Base-by-base conservation (phyloP, 805 yeast genomes). In the Wickerhamomyces hampshirensis region DNA sequence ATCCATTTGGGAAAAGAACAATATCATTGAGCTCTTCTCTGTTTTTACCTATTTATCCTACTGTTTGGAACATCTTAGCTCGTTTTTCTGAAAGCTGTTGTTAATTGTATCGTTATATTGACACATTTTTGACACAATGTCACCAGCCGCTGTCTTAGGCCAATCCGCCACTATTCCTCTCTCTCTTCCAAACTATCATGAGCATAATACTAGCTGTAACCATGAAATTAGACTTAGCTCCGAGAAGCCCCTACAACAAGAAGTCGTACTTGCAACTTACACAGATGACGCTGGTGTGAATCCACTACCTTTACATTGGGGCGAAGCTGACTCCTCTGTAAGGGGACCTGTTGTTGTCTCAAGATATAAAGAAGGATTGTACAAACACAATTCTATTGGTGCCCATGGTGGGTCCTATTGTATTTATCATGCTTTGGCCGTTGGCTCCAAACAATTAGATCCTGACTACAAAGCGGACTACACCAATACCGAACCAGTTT, bases 391-490 rank as follows among this genome's bases (percentile, higher is more conserved):
- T 49, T 69, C 82, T 28, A 73, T 77, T 43, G 84, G 84, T 35
- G 79, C 82, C 10, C 80, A 75, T 48, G 62, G 80, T 10, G 84
- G 84, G 23, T 73, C 82, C 10, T 78, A 78, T 49, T 69, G 77
- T 18, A 65, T 78, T 31, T 78, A 78, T 59, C 83, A 77, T 47
- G 84, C 84, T 5, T 58, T 78, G 38, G 81, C 83, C 5, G 71
- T 77, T 32, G 84, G 73, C n/a, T 64, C 79, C 12, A 69, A 71
- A 40, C 81, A 77, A 53, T 58, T 78, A 46, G 67, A 75, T 35
- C 59, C 68, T 18, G 57, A 63, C 37, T 75, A 77, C 50, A 57
- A 58, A 32, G 78, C 84, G 18, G 79, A 79, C 48, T 78, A 73
- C 55, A 71, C 80, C 30, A 75, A 77, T 53, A 69, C 84, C 21